These are phyloP conservation scores for Coemansia furcata DNA, from an alignment of 192 early-diverging fungal species.

Conservation along the genomic window DNA sequence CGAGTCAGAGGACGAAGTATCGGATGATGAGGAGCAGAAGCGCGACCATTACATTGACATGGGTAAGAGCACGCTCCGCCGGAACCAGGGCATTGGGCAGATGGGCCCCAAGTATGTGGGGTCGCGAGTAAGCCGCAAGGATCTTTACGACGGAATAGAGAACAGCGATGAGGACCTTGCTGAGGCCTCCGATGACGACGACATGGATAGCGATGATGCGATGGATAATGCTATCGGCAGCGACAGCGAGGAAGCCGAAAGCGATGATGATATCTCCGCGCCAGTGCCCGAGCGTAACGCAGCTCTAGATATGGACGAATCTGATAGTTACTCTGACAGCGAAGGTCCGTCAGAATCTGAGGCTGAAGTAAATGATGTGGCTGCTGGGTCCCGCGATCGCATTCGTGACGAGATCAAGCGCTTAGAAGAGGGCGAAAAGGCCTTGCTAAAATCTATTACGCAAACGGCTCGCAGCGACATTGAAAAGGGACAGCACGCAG, in stretches of 20 bases:
- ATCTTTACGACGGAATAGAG: slow-evolving; percentile 55
- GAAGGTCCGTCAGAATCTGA: slow-evolving; percentile 28
- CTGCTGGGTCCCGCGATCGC: slow-evolving; percentile 41
- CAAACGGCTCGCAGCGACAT: slow-evolving; percentile 73
- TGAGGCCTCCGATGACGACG: slow-evolving; percentile 13
- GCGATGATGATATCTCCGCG: slow-evolving; percentile 8
- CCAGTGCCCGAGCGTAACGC: neutral
- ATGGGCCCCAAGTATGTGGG: slow-evolving; percentile 75
- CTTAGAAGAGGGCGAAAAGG: slow-evolving; percentile 81
- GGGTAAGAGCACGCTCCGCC: slow-evolving; percentile 68
- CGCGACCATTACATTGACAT: slow-evolving; percentile 70
- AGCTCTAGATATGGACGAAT: slow-evolving; percentile 4
- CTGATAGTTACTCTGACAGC: slow-evolving; percentile 12
- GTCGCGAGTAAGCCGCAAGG: slow-evolving; percentile 64
- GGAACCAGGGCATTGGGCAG: slow-evolving; percentile 58
- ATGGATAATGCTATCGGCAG: slow-evolving; percentile 35
- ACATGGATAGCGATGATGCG: slow-evolving; percentile 34
- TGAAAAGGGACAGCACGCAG: slow-evolving; percentile 89
- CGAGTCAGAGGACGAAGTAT: slow-evolving; percentile 52
- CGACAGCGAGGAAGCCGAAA: slow-evolving; percentile 25
- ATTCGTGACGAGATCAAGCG: slow-evolving; percentile 62
- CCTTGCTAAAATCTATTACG: slow-evolving; percentile 74
- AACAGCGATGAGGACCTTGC: slow-evolving; percentile 31
- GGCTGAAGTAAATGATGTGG: slow-evolving; percentile 20
- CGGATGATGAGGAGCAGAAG: slow-evolving; percentile 49